phyloP scores from a whole-genome alignment of 140 eudicot species.

The Flaveria floridana region DNA sequence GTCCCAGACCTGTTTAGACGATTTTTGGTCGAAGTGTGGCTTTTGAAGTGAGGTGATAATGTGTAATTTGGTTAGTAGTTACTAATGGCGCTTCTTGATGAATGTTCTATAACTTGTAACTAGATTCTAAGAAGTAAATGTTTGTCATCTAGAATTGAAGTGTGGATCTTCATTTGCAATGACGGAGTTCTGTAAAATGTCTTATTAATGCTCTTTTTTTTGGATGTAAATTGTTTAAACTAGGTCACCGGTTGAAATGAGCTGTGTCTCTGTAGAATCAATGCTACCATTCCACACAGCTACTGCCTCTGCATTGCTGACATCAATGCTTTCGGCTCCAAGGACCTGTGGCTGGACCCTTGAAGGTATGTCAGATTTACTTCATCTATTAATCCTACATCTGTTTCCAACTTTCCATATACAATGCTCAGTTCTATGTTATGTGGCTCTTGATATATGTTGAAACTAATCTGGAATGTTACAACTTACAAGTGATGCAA shows the following conservation, averaged over 20 bases:
- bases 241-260: constrained; percentile 80
- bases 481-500: not conserved
- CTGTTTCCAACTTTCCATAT: not conserved
- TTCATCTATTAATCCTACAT: not conserved
- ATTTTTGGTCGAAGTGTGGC: no score
- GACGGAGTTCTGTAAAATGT: no score
- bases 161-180: no score
- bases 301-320: constrained; percentile 81
- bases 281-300: constrained; percentile 78
- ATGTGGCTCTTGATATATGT: not conserved
- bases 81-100: no score
- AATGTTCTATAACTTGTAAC: no score
- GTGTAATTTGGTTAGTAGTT: no score
- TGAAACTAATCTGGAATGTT: not conserved
- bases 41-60: no score
- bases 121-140: no score
- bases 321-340: constrained; percentile 75
- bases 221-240: not conserved
- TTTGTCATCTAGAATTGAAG: no score
- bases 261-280: constrained; percentile 47
- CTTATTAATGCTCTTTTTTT: not conserved
- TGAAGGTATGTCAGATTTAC: constrained; percentile 45
- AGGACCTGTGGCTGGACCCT: constrained; percentile 56
- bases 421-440: not conserved
- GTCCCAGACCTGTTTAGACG: no score